A percentile compares a stretch with the other conserved stretches of the same genome.
These are phyloP conservation scores for Thinopyrum elongatum DNA, from an alignment of 176 grass and related monocot genomes.

Conservation along the genomic window DNA sequence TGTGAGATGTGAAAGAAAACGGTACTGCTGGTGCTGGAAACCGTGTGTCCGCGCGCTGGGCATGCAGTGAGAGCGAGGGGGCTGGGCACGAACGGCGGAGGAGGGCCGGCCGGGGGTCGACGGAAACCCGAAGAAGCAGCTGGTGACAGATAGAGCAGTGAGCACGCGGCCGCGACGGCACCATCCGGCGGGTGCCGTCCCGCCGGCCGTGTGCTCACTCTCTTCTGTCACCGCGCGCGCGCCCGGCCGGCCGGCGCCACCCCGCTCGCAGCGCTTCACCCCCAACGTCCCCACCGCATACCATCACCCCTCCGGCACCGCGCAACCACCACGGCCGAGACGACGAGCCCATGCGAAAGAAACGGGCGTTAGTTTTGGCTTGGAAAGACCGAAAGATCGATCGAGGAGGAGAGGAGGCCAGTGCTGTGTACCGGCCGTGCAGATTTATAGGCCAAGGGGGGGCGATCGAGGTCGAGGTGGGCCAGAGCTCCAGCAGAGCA, in stretches of 20 bases:
- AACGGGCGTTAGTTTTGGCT: not conserved
- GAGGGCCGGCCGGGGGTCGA: not conserved
- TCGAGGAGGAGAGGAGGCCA: not conserved
- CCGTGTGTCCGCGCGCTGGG: not conserved
- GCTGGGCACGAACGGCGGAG: not conserved
- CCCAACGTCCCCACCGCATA: not conserved
- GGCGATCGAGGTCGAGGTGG: not conserved
- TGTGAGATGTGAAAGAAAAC: not conserved
- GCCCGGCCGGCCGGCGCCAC: not conserved
- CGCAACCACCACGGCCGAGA: not conserved
- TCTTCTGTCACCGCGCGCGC: constrained; percentile 65
- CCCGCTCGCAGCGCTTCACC: not conserved
- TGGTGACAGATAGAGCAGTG: constrained; percentile 62
- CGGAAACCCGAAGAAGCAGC: not conserved
- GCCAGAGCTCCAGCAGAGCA: not conserved
- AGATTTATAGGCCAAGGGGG: constrained; percentile 29
- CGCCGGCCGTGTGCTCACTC: constrained; percentile 68
- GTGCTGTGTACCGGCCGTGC: not conserved
- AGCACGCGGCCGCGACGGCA: constrained; percentile 75
- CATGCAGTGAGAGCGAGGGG: not conserved
- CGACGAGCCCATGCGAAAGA: not conserved
- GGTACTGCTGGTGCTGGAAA: not conserved
- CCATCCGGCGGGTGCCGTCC: constrained; percentile 50
- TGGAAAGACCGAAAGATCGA: not conserved
- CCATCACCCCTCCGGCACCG: not conserved